phyloP scores from a whole-genome alignment of 768 basidiomycete genomes.

The Boletus rex-veris region DNA sequence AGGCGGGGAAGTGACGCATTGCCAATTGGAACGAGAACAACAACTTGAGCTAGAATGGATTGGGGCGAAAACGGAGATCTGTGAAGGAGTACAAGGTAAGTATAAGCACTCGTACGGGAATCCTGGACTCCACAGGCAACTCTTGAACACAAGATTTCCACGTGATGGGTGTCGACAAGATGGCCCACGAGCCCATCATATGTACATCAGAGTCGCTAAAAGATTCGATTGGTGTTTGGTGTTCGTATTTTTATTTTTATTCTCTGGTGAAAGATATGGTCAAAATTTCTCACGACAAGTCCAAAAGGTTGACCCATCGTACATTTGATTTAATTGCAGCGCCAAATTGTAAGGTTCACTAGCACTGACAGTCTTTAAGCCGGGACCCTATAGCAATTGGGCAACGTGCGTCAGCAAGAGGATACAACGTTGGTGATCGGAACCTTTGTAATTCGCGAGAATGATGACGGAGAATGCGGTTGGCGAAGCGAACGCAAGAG shows the following conservation, averaged over 20 bases:
- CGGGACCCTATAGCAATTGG: constrained; percentile 1
- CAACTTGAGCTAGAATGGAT: not conserved
- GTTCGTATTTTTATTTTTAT: no score
- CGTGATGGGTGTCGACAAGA: constrained; percentile 9
- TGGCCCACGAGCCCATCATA: not conserved
- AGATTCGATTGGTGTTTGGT: no score
- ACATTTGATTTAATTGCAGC: not conserved
- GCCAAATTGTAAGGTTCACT: not conserved
- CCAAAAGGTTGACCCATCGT: no score
- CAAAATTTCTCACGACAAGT: no score
- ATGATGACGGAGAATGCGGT: constrained; percentile 4
- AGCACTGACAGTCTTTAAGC: no score
- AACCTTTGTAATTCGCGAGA: not conserved
- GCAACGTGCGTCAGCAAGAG: not conserved
- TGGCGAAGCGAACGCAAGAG: constrained; percentile 4
- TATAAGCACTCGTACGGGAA: not conserved
- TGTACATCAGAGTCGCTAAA: no score
- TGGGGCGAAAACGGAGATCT: not conserved
- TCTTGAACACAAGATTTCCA: constrained; percentile 7
- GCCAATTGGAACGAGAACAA: not conserved
- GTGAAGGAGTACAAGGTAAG: constrained; percentile 2
- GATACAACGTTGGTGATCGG: not conserved
- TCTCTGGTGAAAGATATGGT: no score
- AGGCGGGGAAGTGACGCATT: not conserved
- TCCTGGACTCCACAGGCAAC: not conserved